Conservation (phyloP, 2,329 filamentous ascomycete species). For the Colletotrichum musae region DNA sequence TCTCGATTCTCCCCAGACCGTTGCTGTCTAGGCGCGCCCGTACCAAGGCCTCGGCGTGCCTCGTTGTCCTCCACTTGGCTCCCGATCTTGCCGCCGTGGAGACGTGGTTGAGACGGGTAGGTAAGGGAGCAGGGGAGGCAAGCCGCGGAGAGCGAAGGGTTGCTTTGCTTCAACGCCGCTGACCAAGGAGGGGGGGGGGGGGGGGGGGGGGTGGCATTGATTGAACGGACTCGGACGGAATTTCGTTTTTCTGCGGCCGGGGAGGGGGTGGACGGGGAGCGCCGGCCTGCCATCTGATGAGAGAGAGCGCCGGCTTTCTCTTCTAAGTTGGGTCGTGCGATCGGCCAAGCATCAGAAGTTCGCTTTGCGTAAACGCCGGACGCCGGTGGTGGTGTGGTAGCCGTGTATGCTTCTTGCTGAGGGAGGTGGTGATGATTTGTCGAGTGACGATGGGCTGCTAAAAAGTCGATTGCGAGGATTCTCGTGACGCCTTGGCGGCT, state of each 20-base stretch:
- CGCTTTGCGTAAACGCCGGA: too few species aligned
- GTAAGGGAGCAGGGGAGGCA: neutral
- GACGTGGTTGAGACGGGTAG: slow-evolving; percentile 5
- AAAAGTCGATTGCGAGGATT: neutral
- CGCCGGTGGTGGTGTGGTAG: too few species aligned
- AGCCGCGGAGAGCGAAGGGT: neutral
- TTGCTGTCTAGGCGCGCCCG: slow-evolving; percentile 6
- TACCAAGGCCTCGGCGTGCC: slow-evolving; percentile 16
- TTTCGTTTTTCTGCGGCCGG: neutral
- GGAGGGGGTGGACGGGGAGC: neutral
- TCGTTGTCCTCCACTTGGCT: neutral
- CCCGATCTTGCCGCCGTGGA: neutral
- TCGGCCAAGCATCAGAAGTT: too few species aligned
- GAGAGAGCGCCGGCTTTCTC: too few species aligned
- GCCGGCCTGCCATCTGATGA: slow-evolving; percentile 10
- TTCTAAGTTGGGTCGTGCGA: too few species aligned
- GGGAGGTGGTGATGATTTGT: neutral
- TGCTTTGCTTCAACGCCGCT: neutral
- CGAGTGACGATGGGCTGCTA: neutral
- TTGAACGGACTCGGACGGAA: neutral
- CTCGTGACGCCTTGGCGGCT: too few species aligned
- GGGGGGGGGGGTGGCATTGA: neutral
- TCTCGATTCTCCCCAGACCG: slow-evolving; percentile 2
- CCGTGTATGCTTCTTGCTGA: too few species aligned
- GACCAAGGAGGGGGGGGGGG: too few species aligned